Evolutionary conservation across 306 rosid species (phyloP).

Genomic region (Quercus robur): DNA sequence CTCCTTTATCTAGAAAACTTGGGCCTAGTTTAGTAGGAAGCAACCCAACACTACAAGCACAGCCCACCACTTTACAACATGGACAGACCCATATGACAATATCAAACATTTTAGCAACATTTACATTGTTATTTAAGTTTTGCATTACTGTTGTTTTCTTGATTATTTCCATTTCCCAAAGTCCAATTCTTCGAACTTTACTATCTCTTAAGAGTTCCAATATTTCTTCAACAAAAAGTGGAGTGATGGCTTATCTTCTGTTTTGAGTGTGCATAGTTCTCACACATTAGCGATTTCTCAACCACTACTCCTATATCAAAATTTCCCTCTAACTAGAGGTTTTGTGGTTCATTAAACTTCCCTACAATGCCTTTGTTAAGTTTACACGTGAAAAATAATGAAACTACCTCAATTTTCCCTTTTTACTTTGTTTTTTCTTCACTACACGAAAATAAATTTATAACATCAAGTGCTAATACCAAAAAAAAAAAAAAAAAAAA

Average conservation of each 20-base stretch:
- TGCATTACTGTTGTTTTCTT: neutral
- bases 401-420: too few species aligned
- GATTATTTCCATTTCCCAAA: neutral
- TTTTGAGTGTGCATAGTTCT: neutral
- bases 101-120: neutral
- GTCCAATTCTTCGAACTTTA: neutral
- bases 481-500: too few species aligned
- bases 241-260: neutral
- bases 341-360: neutral
- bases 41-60: too few species aligned
- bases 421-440: neutral
- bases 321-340: neutral
- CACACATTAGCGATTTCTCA: neutral
- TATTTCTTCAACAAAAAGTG: neutral
- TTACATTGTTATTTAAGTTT: neutral
- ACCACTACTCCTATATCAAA: neutral
- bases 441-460: too few species aligned
- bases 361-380: neutral
- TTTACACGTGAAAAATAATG: neutral
- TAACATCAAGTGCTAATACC: too few species aligned
- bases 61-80: too few species aligned
- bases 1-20: too few species aligned
- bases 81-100: neutral
- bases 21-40: too few species aligned
- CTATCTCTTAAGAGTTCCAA: neutral